Percentiles rank a stretch among this genome's conserved stretches.
phyloP scores from a whole-genome alignment of 73 alveolate genomes.

The Tetrahymena elliotti region DNA sequence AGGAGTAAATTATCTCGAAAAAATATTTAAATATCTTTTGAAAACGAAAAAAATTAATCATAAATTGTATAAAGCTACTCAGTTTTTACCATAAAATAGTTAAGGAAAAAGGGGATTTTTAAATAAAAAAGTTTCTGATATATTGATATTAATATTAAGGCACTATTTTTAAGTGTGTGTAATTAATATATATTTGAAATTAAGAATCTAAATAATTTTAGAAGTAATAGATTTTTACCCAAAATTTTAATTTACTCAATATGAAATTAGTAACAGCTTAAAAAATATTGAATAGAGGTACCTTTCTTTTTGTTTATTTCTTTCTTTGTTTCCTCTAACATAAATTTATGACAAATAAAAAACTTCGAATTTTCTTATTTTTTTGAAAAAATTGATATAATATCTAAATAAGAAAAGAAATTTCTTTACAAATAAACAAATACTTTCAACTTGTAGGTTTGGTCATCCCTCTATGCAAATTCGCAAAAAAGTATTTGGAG shows the following conservation, averaged over 20 bases:
- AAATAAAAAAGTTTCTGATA: not conserved
- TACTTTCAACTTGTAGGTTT: not conserved
- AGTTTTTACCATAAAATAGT: not conserved
- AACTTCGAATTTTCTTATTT: too few species aligned
- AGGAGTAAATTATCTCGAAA: not conserved
- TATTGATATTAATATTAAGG: not conserved
- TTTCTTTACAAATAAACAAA: not conserved
- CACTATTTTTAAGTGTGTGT: too few species aligned
- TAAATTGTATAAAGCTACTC: not conserved
- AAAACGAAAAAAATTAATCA: not conserved
- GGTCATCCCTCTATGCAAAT: not conserved
- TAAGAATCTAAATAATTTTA: too few species aligned
- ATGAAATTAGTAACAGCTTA: too few species aligned
- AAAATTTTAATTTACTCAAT: too few species aligned
- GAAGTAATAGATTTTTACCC: too few species aligned
- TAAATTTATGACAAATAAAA: too few species aligned
- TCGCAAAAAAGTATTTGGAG: not conserved
- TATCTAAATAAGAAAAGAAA: not conserved
- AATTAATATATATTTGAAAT: too few species aligned
- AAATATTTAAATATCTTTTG: not conserved
- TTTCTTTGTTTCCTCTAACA: too few species aligned
- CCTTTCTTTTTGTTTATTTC: too few species aligned
- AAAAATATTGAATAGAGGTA: too few species aligned
- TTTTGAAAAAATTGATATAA: too few species aligned
- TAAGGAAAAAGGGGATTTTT: not conserved